Percentiles rank a stretch among this genome's conserved stretches.
phyloP scores from a whole-genome alignment of 2,329 filamentous ascomycete genomes.

The Aspergillus neotritici region DNA sequence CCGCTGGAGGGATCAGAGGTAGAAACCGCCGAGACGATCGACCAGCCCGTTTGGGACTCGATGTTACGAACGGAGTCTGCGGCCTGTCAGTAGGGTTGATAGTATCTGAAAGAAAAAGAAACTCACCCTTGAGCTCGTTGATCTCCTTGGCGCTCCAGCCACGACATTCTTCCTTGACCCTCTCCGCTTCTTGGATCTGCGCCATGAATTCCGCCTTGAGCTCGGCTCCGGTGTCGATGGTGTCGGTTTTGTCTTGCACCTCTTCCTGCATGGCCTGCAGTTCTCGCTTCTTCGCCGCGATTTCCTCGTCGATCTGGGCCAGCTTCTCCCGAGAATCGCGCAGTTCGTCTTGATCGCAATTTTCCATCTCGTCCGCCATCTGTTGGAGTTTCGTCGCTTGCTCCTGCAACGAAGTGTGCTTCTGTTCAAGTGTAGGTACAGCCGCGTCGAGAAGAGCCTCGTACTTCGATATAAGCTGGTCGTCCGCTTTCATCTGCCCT shows the following conservation, averaged over 20 bases:
- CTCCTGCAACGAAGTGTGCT: constrained; percentile 55
- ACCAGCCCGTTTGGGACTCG: constrained; percentile 42
- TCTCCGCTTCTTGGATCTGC: constrained; percentile 78
- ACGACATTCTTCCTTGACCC: constrained; percentile 76
- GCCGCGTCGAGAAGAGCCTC: constrained; percentile 62
- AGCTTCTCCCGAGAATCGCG: constrained; percentile 66
- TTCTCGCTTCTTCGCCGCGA: constrained; percentile 63
- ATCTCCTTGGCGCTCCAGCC: constrained; percentile 86
- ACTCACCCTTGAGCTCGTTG: constrained; percentile 65
- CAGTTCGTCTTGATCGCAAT: constrained; percentile 73
- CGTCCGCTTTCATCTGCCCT: constrained; percentile 71
- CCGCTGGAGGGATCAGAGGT: constrained; percentile 23
- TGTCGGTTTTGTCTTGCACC: constrained; percentile 60
- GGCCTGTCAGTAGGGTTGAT: constrained; percentile 8
- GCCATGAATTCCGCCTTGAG: constrained; percentile 64
- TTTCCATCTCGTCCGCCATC: constrained; percentile 56
- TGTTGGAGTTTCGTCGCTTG: constrained; percentile 65
- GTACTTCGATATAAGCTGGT: constrained; percentile 60
- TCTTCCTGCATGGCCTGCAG: constrained; percentile 63
- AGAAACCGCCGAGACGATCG: constrained; percentile 33
- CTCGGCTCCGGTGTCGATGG: constrained; percentile 57
- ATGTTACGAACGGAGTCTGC: constrained; percentile 37
- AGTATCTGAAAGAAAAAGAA: neutral
- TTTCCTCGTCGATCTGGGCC: constrained; percentile 57
- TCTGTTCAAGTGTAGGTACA: constrained; percentile 60